A percentile compares a stretch with the other conserved stretches of the same genome.
Conservation (phyloP, 805 yeast species). For the Starmerella davenportii region DNA sequence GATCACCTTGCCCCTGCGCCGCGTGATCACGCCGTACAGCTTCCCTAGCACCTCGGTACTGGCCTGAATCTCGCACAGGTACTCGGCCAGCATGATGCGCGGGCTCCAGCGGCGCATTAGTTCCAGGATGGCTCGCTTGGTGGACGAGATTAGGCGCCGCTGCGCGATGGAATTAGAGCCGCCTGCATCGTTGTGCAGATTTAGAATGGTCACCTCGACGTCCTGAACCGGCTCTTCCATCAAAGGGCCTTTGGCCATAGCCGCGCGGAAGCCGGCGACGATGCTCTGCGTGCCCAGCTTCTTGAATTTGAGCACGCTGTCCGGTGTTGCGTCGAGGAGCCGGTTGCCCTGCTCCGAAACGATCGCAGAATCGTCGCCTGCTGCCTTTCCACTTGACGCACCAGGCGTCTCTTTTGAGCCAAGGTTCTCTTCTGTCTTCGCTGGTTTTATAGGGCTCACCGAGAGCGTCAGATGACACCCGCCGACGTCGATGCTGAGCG, state of each 20-base stretch:
- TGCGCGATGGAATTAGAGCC: constrained; percentile 20
- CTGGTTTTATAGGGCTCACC: constrained; percentile 13
- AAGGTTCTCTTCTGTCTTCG: not conserved
- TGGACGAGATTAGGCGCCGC: constrained; percentile 53
- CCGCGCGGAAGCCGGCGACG: constrained; percentile 68
- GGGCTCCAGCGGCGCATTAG: constrained; percentile 71
- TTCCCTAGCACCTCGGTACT: constrained; percentile 86
- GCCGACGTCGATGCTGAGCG: constrained; percentile 30
- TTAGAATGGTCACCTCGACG: constrained; percentile 22
- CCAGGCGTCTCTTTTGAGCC: too few relatives aligned
- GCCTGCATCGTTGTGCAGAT: constrained; percentile 13
- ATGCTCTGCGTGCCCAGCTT: constrained; percentile 25
- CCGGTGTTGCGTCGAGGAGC: constrained; percentile 9
- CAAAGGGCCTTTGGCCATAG: constrained; percentile 71
- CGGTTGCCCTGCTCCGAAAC: constrained; percentile 4
- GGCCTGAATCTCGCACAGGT: constrained; percentile 87
- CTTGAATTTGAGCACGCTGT: not conserved
- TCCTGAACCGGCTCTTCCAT: constrained; percentile 81
- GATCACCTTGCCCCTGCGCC: constrained; percentile 64
- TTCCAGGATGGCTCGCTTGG: constrained; percentile 55
- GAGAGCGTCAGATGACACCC: constrained; percentile 6
- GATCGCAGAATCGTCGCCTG: not conserved
- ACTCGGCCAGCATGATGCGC: constrained; percentile 78
- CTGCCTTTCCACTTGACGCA: not conserved
- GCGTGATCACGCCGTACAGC: constrained; percentile 85